phyloP scores from a whole-genome alignment of 23 red algal species.

The Porphyridium purpureum region DNA sequence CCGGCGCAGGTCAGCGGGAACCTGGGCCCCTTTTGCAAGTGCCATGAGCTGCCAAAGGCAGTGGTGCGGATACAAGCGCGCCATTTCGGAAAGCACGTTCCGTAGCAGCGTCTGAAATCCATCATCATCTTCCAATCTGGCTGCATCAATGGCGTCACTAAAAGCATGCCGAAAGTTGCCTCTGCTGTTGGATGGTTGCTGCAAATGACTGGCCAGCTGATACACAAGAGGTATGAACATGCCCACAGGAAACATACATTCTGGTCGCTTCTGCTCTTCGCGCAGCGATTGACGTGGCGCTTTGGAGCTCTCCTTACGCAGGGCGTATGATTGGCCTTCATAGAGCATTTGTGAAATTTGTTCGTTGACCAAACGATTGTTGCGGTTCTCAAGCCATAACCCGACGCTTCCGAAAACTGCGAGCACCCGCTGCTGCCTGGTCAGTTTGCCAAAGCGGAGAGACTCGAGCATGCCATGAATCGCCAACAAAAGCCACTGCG shows the following conservation, averaged over 20 bases:
- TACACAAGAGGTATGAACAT: conserved; percentile 34
- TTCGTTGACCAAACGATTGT: neutral
- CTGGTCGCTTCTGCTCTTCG: no score
- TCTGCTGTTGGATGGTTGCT: no score
- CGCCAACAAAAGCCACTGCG: no score
- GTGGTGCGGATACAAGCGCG: conserved; percentile 19
- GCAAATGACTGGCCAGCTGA: conserved; percentile 26
- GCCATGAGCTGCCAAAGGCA: conserved; percentile 49
- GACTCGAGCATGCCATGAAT: no score
- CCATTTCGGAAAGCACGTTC: conserved; percentile 10
- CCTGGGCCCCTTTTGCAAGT: conserved; percentile 31
- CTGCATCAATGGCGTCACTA: neutral
- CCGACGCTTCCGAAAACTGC: conserved; percentile 40
- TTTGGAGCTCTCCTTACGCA: neutral
- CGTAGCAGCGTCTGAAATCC: conserved; percentile 23
- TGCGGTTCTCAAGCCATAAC: conserved; percentile 32
- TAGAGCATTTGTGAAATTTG: neutral
- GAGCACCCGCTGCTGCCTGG: no score
- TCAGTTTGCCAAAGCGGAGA: no score
- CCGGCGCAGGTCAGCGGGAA: conserved; percentile 11
- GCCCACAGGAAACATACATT: conserved; percentile 14
- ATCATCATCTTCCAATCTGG: conserved; percentile 1
- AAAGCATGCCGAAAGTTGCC: no score
- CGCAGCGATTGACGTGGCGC: no score
- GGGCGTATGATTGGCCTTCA: neutral